These are phyloP conservation scores for Phialophora chinensis DNA, from an alignment of 2,329 filamentous ascomycete genomes.

Conservation along the genomic window DNA sequence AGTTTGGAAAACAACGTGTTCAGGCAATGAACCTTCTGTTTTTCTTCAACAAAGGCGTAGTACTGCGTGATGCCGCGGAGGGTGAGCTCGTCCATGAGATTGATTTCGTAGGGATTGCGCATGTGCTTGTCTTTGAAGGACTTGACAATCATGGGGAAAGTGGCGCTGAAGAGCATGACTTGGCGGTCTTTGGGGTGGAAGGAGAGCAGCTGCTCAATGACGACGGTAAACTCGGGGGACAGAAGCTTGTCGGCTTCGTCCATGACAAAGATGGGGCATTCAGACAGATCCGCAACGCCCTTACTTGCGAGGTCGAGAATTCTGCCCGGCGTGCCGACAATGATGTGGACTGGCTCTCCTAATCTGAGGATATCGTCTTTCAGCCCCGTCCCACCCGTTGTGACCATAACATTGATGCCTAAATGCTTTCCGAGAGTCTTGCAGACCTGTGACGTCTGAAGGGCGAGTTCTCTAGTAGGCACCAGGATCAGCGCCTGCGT, in stretches of 20 bases:
- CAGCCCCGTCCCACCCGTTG: slow-evolving; percentile 91
- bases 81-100: slow-evolving; percentile 98
- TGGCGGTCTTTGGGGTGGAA: slow-evolving; percentile 98
- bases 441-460: slow-evolving; percentile 99
- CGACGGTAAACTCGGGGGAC: slow-evolving; percentile 94
- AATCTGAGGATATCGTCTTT: slow-evolving; percentile 96
- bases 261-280: slow-evolving; percentile 99
- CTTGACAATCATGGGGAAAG: slow-evolving; percentile 96
- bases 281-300: slow-evolving; percentile 91
- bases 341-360: slow-evolving; percentile 92
- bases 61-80: slow-evolving; percentile 98
- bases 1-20: slow-evolving; percentile 99
- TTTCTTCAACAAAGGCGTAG: slow-evolving; percentile 98
- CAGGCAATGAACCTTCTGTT: slow-evolving; percentile 97
- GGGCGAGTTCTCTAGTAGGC: slow-evolving; percentile 92
- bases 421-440: slow-evolving; percentile 98
- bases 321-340: slow-evolving; percentile 94
- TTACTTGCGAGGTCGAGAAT: slow-evolving; percentile 97
- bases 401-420: slow-evolving; percentile 98
- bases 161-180: slow-evolving; percentile 99
- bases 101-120: slow-evolving; percentile 95
- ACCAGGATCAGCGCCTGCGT: slow-evolving; percentile 96
- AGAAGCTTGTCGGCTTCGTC: slow-evolving; percentile 98
- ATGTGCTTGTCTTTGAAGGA: slow-evolving; percentile 98
- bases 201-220: slow-evolving; percentile 92